Conservation (phyloP, 2,329 filamentous ascomycete species). For the Fusarium clavum region DNA sequence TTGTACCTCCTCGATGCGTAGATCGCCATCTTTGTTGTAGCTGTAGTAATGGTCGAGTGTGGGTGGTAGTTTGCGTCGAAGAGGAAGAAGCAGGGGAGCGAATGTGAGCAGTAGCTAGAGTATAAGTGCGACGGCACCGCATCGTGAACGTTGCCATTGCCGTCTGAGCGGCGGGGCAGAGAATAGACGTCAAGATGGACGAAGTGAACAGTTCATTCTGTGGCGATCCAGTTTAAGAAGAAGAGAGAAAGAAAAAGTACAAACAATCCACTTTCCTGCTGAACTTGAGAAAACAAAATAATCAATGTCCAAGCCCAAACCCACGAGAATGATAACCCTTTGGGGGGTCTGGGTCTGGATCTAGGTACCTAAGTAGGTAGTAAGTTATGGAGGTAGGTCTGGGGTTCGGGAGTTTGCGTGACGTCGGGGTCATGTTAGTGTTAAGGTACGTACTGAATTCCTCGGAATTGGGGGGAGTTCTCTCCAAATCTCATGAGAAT, state of each 20-base stretch:
- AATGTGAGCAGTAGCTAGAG: slow-evolving; percentile 9
- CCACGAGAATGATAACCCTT: slow-evolving; percentile 30
- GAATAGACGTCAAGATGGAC: slow-evolving; percentile 38
- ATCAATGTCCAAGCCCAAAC: slow-evolving; percentile 4
- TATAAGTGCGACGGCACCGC: slow-evolving; percentile 44
- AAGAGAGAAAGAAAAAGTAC: background rate
- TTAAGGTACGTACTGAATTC: slow-evolving; percentile 12
- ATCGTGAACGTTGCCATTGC: slow-evolving; percentile 49
- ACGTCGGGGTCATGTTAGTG: slow-evolving; percentile 36
- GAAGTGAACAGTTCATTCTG: slow-evolving; percentile 38
- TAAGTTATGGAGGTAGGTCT: slow-evolving; percentile 18
- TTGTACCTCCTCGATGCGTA: slow-evolving; percentile 53
- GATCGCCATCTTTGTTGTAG: slow-evolving; percentile 48
- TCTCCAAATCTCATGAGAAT: slow-evolving; percentile 16
- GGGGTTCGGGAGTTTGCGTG: slow-evolving; percentile 40
- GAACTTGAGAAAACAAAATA: background rate
- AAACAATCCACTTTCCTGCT: background rate
- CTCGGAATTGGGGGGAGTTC: slow-evolving; percentile 30
- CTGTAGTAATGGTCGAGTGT: slow-evolving; percentile 19
- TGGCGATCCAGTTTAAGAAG: slow-evolving; percentile 7
- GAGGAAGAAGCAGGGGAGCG: slow-evolving; percentile 7
- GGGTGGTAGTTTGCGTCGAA: background rate
- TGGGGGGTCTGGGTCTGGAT: slow-evolving; percentile 34
- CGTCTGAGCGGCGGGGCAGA: slow-evolving; percentile 42
- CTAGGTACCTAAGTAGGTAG: slow-evolving; percentile 14